Evolutionary conservation across 768 basidiomycete species (phyloP).

Genomic region (Chalciporus chontae): DNA sequence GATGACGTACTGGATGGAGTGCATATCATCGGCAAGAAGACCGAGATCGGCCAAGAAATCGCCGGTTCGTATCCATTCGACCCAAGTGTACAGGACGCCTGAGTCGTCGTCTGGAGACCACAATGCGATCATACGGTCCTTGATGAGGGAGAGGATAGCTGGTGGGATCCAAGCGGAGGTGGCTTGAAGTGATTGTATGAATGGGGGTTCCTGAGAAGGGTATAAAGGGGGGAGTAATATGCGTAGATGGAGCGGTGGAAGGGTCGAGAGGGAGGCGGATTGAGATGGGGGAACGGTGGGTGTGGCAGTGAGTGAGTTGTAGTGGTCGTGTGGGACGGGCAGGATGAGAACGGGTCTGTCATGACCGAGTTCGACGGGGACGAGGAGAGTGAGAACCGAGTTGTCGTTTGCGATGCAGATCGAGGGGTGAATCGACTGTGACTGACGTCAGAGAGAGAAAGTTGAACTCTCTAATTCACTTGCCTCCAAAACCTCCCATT

Average conservation of each 20-base stretch:
- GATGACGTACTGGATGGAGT: conserved; percentile 28
- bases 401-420: conserved; percentile 46
- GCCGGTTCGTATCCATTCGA: conserved; percentile 67
- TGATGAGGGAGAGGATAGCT: conserved; percentile 31
- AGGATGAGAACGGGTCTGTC: conserved; percentile 39
- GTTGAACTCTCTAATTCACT: conserved; percentile 10
- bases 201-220: conserved; percentile 51
- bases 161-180: conserved; percentile 57
- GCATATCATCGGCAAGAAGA: conserved; percentile 32
- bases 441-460: not conserved
- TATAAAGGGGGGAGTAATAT: conserved; percentile 52
- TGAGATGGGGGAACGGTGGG: not conserved
- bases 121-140: conserved; percentile 42
- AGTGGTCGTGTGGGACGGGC: conserved; percentile 7
- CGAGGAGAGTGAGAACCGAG: conserved; percentile 37
- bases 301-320: conserved; percentile 4
- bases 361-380: conserved; percentile 58
- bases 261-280: conserved; percentile 39
- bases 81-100: conserved; percentile 63
- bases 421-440: conserved; percentile 77
- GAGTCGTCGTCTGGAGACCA: conserved; percentile 51
- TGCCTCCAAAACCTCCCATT: conserved; percentile 63
- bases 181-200: conserved; percentile 51
- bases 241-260: conserved; percentile 64
- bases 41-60: conserved; percentile 53